Percentiles rank a stretch among this genome's conserved stretches.
Evolutionary conservation across 345 rosid species (phyloP).

Genomic region (Syzygium oleosum): DNA sequence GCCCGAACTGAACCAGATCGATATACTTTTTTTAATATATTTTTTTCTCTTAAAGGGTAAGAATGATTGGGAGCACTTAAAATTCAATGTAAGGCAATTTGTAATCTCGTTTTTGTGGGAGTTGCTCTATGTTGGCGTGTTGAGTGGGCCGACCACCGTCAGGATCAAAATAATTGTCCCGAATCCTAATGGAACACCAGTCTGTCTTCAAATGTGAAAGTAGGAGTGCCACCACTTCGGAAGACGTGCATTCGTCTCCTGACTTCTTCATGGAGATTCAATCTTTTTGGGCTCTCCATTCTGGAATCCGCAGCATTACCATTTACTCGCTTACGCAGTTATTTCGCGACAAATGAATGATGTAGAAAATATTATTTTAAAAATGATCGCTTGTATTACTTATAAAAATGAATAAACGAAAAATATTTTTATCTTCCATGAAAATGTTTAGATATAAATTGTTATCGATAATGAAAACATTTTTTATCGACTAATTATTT

Average conservation of each 20-base stretch:
- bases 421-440: too few species aligned
- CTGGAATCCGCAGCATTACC: accelerated
- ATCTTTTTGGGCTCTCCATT: not conserved
- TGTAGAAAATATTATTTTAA: too few species aligned
- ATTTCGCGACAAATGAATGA: too few species aligned
- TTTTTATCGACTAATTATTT: too few species aligned
- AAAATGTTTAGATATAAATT: too few species aligned
- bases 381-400: too few species aligned
- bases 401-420: too few species aligned
- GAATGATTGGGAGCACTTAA: not conserved
- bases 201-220: too few species aligned
- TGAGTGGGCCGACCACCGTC: accelerated
- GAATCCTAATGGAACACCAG: not conserved
- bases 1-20: accelerated
- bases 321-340: not conserved
- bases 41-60: not conserved
- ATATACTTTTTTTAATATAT: too few species aligned
- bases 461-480: too few species aligned
- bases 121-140: not conserved
- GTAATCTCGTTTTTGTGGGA: not conserved
- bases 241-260: not conserved
- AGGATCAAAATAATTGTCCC: not conserved
- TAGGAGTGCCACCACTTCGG: too few species aligned
- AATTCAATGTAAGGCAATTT: not conserved
- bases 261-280: accelerated